Base-by-base conservation (phyloP, 257 asterid genomes). In the Phtheirospermum japonicum region DNA sequence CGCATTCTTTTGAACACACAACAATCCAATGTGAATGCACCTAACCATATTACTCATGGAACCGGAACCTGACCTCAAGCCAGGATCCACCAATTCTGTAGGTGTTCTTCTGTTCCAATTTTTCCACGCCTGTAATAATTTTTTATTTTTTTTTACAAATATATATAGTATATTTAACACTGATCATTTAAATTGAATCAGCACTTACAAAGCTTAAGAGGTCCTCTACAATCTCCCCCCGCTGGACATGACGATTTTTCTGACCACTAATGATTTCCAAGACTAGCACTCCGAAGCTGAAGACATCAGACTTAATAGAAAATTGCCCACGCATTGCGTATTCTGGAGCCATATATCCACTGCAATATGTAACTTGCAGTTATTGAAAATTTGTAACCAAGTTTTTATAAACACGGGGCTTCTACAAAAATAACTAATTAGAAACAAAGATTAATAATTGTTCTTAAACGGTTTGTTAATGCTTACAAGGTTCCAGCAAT, bases 401-500 rank as follows among this genome's bases (percentile, higher is more conserved):
- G n/a, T n/a, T n/a, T n/a, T n/a, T n/a, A n/a, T n/a, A n/a, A n/a
- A n/a, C n/a, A n/a, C n/a, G n/a, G n/a, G n/a, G n/a, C n/a, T n/a
- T n/a, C n/a, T n/a, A n/a, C n/a, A n/a, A n/a, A n/a, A n/a, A n/a
- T n/a, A n/a, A n/a, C n/a, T 36, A 11, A 39, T 39, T 39, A 11
- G 14, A 39, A 39, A 37, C 5, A 39, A 13, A 3, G 17, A 5
- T 12, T 2, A 14, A 12, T 5, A 5, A 2, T 16, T n/a, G 0
- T 14, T 14, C 20, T 45, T 45, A 45, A 39, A 3, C 0, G 14
- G 13, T 39, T 37, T 39, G 6, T 48, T 10, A 20, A 11, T 5
- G 58, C 88, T 75, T 79, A 82, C 89, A 61, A 70, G 49, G 89
- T 82, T 40, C 93, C 88, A 0, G 67, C 86, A 55, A 82, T 66